A percentile compares a stretch with the other conserved stretches of the same genome.
phyloP scores from a whole-genome alignment of 1,284 basidiomycete genomes.

The Melampsora americana region DNA sequence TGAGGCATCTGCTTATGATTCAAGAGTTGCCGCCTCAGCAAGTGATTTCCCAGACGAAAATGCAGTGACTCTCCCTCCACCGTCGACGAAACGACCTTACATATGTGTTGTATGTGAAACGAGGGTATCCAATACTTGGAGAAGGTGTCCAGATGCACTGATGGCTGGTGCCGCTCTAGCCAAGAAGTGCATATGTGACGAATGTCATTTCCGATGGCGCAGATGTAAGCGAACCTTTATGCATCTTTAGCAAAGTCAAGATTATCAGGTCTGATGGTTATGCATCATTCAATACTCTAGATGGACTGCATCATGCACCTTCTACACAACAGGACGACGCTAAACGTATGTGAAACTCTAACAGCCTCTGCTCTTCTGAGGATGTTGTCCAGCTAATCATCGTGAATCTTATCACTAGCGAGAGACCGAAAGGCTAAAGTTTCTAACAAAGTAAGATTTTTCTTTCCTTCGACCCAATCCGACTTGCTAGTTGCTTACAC shows the following conservation, averaged over 20 bases:
- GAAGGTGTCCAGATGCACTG: slow-evolving; percentile 42
- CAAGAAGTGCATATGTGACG: slow-evolving; percentile 42
- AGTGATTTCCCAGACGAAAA: slow-evolving; percentile 39
- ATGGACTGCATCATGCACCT: slow-evolving; percentile 42
- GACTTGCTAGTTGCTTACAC: background rate
- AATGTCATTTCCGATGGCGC: slow-evolving; percentile 39
- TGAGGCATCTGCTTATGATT: slow-evolving; percentile 25
- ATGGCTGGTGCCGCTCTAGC: slow-evolving; percentile 32
- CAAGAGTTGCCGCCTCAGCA: slow-evolving; percentile 17
- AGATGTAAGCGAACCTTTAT: slow-evolving; percentile 21
- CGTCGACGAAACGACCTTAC: slow-evolving; percentile 37
- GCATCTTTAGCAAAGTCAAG: background rate
- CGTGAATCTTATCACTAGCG: background rate
- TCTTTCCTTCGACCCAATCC: background rate
- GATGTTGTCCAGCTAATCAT: background rate
- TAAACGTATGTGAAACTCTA: slow-evolving; percentile 8
- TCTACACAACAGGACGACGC: slow-evolving; percentile 38
- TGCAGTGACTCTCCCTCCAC: slow-evolving; percentile 19
- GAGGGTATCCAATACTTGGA: slow-evolving; percentile 20
- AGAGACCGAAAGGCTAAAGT: slow-evolving; percentile 38
- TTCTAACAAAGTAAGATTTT: slow-evolving; percentile 24
- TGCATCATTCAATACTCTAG: slow-evolving; percentile 1
- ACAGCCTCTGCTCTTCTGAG: background rate
- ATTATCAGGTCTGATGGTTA: background rate
- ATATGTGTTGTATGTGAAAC: slow-evolving; percentile 41